phyloP scores from a whole-genome alignment of 345 rosid species.

The Murraya paniculata region DNA sequence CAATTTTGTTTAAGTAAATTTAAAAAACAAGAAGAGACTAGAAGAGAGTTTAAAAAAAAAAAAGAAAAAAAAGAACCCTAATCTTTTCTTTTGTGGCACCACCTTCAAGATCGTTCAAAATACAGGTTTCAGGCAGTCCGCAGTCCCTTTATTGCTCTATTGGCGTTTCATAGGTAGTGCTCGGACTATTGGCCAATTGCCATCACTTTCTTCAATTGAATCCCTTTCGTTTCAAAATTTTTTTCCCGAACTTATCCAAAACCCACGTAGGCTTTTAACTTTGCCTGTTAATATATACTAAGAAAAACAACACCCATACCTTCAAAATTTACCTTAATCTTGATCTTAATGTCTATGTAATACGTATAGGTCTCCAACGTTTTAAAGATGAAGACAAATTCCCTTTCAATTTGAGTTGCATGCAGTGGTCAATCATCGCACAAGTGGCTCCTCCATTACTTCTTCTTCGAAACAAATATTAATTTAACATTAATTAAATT shows the following conservation, averaged over 20 bases:
- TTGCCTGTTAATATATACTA: background rate
- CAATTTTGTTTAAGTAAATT: no score
- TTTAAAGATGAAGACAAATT: no score
- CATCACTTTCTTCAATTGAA: background rate
- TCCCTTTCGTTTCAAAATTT: background rate
- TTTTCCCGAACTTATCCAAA: slow-evolving; percentile 7
- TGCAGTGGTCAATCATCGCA: no score
- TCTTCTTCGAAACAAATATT: no score
- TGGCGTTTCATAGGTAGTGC: background rate
- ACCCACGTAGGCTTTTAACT: background rate
- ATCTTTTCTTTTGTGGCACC: slow-evolving; percentile 13
- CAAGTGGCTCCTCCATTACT: no score
- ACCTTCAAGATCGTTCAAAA: slow-evolving; percentile 1
- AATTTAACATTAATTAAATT: no score
- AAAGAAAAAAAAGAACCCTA: no score
- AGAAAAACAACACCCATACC: background rate
- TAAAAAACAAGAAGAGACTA: no score
- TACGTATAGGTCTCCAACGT: no score
- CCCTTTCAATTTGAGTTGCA: no score
- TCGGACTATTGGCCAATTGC: background rate
- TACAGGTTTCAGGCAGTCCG: background rate
- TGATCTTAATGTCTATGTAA: no score
- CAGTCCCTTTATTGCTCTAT: background rate
- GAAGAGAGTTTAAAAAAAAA: fast-evolving
- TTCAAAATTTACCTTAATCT: no score